phyloP scores from a whole-genome alignment of 2,329 filamentous ascomycete species.

The Cercospora nicotianae region DNA sequence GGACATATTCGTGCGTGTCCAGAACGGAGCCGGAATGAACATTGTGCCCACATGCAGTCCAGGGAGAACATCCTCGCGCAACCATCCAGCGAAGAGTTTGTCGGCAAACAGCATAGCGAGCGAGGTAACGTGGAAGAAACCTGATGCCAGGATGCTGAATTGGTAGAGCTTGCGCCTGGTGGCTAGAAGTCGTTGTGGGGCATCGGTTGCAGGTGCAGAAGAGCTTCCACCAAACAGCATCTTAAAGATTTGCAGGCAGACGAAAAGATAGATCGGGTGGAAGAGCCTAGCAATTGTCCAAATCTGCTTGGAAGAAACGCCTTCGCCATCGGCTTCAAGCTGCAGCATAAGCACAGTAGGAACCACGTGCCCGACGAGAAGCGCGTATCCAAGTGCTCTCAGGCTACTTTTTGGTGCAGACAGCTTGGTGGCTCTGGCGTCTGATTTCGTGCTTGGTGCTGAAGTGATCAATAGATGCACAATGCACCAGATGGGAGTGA shows the following conservation, averaged over 20 bases:
- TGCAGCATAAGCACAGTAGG: constrained; percentile 29
- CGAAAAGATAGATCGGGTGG: constrained; percentile 27
- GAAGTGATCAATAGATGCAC: constrained; percentile 23
- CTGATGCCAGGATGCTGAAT: constrained; percentile 28
- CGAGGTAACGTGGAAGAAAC: constrained; percentile 27
- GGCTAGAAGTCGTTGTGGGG: constrained; percentile 11
- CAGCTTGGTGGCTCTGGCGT: constrained; percentile 8
- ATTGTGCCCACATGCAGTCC: constrained; percentile 18
- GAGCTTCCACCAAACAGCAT: constrained; percentile 2
- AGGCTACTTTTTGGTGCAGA: constrained; percentile 11
- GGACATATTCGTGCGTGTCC: constrained; percentile 10
- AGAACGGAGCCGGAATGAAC: constrained; percentile 25
- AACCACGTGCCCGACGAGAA: constrained; percentile 26
- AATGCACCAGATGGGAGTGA: constrained; percentile 28
- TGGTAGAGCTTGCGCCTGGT: constrained; percentile 23
- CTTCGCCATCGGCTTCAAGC: constrained; percentile 21
- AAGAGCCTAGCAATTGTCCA: constrained; percentile 29
- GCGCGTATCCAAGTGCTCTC: constrained; percentile 24
- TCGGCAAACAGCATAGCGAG: constrained; percentile 20
- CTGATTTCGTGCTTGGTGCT: constrained; percentile 7
- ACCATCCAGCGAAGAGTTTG: constrained; percentile 19
- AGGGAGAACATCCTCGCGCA: constrained; percentile 18
- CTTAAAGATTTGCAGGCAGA: constrained; percentile 2
- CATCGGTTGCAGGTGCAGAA: not conserved
- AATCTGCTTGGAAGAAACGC: constrained; percentile 24